phyloP scores from a whole-genome alignment of 164 flowering plant species.

The Sextonia rubra region DNA sequence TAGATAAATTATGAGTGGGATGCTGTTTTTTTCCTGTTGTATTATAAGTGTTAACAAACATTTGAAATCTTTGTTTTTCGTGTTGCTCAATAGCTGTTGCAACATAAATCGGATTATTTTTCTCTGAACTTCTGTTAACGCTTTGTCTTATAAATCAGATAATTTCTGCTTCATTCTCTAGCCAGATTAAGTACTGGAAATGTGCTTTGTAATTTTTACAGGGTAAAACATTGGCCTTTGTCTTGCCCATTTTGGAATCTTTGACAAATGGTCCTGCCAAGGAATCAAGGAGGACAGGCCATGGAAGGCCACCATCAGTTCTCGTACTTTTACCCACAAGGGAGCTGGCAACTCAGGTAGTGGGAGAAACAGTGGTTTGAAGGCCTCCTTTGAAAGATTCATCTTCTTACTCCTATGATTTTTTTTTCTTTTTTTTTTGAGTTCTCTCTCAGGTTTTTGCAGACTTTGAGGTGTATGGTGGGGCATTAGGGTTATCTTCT shows the following conservation, averaged over 20 bases:
- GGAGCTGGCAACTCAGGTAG: slow-evolving; percentile 87
- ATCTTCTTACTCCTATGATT: not conserved
- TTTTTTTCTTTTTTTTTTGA: not conserved
- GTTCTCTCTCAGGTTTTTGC: slow-evolving; percentile 48
- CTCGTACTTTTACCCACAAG: slow-evolving; percentile 77
- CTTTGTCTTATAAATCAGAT: too few species aligned
- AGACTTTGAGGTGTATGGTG: slow-evolving; percentile 84
- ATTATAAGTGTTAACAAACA: too few species aligned
- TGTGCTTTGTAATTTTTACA: slow-evolving; percentile 13
- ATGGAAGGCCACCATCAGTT: slow-evolving; percentile 84
- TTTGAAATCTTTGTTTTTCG: not conserved
- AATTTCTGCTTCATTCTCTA: not conserved
- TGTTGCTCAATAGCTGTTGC: not conserved
- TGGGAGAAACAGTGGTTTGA: not conserved
- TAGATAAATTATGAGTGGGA: too few species aligned
- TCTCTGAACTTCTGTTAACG: not conserved
- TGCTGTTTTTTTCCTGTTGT: too few species aligned
- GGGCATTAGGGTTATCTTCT: slow-evolving; percentile 54
- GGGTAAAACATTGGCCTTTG: slow-evolving; percentile 92
- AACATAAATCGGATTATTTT: not conserved
- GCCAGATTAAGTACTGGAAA: not conserved
- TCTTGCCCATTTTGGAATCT: slow-evolving; percentile 90
- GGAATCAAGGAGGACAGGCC: slow-evolving; percentile 58
- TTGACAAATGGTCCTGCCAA: slow-evolving; percentile 57
- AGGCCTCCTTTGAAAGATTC: not conserved